Evolutionary conservation across 495 filamentous ascomycete species (phyloP), one percentile per base, ranked within the genome.

Genomic region (Xylaria scruposa): DNA sequence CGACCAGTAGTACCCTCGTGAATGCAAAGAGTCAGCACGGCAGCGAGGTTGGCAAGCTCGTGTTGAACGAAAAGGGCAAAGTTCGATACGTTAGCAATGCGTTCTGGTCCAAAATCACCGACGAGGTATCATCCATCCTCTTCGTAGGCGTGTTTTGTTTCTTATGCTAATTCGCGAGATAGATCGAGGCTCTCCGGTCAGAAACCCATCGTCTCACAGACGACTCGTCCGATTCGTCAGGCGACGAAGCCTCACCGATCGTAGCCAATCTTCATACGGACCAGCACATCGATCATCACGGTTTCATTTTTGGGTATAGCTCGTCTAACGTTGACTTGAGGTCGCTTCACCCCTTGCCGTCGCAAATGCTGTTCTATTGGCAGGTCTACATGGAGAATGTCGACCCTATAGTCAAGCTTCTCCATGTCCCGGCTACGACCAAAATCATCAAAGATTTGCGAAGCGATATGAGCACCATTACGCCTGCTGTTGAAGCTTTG

Each of bases 1-100:
- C 72, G 10, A 70, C 70, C 59, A 62, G 65, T 36, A 76, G 66
- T 72, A 83, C 64, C 21, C 76, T 73, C 7, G 71, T 77, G 6
- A 71, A 65, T 67, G 29, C 42, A 15, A 65, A 67, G 40, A 51
- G 42, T 21, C 47, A 66, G 13, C 61, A 49, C 53, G 42, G 62
- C n/a, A 78, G 79, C 19, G 84, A 83, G 42, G 83, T 97, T 75
- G 95, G 95, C 44, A 85, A 94, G 63, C 78, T 98, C 74, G 92
- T 97, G 1, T 87, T 97, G 59, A 93, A 93, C 71, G 92, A 97
- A 75, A 87, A 89, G 61, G 91, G 91, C 3, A 90, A 88, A 73
- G 93, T 90, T 74, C 86, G 93, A 77, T 98, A 98, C 81, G 91
- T 97, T 70, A 95, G 92, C 78, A 95, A 91, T 80, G 90, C 90